These are phyloP conservation scores for Sporothrix pseudoabietina DNA, from an alignment of 2,329 filamentous ascomycete genomes.

Conservation along the genomic window DNA sequence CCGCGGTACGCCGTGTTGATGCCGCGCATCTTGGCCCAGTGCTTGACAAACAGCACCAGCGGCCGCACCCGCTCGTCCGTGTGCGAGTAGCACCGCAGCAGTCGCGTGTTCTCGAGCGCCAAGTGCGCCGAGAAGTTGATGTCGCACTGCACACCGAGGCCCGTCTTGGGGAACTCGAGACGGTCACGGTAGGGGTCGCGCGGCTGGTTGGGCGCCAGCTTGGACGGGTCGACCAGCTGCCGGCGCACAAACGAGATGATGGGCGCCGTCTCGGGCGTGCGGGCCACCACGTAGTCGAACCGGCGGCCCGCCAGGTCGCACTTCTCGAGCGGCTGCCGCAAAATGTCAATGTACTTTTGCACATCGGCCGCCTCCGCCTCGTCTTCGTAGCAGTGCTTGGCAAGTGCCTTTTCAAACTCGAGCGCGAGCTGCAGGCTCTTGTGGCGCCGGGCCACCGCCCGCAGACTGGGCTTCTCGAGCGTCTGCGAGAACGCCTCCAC, in stretches of 20 bases:
- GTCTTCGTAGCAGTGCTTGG: slow-evolving; percentile 50
- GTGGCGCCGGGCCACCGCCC: slow-evolving; percentile 52
- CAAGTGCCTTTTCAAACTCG: slow-evolving; percentile 58
- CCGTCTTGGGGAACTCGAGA: slow-evolving; percentile 76
- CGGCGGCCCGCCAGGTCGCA: slow-evolving; percentile 32
- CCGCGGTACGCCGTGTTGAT: slow-evolving; percentile 88
- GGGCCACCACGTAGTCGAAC: slow-evolving; percentile 45
- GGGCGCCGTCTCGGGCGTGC: slow-evolving; percentile 40
- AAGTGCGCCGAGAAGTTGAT: slow-evolving; percentile 89
- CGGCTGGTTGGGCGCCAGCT: slow-evolving; percentile 53
- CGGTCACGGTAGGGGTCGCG: slow-evolving; percentile 58
- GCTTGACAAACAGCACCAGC: slow-evolving; percentile 83
- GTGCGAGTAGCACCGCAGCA: slow-evolving; percentile 80
- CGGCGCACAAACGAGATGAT: slow-evolving; percentile 49
- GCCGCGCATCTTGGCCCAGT: slow-evolving; percentile 82
- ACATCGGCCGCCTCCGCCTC: slow-evolving; percentile 43
- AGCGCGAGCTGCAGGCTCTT: slow-evolving; percentile 58
- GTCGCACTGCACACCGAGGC: slow-evolving; percentile 83
- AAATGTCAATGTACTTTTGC: slow-evolving; percentile 53
- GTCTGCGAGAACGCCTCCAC: slow-evolving; percentile 44
- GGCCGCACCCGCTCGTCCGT: slow-evolving; percentile 76
- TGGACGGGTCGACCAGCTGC: slow-evolving; percentile 53
- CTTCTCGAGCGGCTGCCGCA: slow-evolving; percentile 47
- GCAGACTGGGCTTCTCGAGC: slow-evolving; percentile 41
- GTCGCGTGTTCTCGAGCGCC: slow-evolving; percentile 77